Evolutionary conservation across 148 eudicot species (phyloP), one percentile per base, ranked within the genome.

Genomic region (Nepenthes mirabilis): DNA sequence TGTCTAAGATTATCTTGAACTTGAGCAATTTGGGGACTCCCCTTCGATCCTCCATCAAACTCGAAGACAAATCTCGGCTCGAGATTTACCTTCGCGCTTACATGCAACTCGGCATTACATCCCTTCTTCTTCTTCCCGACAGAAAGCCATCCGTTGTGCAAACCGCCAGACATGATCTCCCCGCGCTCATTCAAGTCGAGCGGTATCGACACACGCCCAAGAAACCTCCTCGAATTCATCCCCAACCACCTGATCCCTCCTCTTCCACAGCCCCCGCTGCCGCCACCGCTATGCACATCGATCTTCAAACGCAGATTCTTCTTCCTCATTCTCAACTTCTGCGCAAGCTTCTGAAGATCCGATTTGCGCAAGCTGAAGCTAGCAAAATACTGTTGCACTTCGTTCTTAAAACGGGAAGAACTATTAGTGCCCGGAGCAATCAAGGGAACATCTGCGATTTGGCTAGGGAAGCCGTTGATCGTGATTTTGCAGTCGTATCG

Each of bases 21-120:
- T 63, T 83, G 93, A 74, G 83, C 88, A 10, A 91, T 86, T 55
- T 91, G 97, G 2, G 97, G 97, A 55, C 94, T 85, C 51, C 95
- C 81, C 61, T 87, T 94, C 1, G 97, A 96, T 36, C 85, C 96
- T 1, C 94, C 88, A 33, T 82, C 97, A 33, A 91, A 91, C 69
- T 65, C 74, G 34, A 91, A 88, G 1, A 91, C 90, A 54, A 91
- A 91, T 57, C 96, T 80, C 66, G 97, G 96, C 52, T 91, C 94
- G 6, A 83, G 86, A 43, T 91, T 87, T 3, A 75, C 84, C 62
- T 69, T 76, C 2, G 84, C 89, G 58, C 75, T 79, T 77, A 84
- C 37, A 65, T 82, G 85, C 74, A 91, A 56, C 34, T 79, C 70
- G 48, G 68, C 33, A 10, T 36, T 5, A 10, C 14, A 11, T 58